Evolutionary conservation across 1,284 basidiomycete species (phyloP), one percentile per base, ranked within the genome.

Genomic region (Cryptococcus jaspeensis): DNA sequence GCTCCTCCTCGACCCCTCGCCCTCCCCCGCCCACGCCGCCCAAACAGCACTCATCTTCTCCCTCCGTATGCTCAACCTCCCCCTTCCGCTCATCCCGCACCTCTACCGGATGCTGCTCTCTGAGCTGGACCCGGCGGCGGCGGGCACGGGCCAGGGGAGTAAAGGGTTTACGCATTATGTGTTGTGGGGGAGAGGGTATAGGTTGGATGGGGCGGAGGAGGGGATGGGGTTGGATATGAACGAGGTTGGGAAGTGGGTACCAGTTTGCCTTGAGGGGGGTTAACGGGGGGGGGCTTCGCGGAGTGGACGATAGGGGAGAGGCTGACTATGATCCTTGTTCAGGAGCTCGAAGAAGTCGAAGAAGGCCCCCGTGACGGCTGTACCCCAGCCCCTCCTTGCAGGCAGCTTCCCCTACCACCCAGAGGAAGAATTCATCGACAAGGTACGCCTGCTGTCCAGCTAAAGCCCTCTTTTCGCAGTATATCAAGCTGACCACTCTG

Each of bases 11-110:
- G 5, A 73, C 78, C 23, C 50, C 75, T 22, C 60, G 45, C 23
- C 61, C 58, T 23, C 41, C 49, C 12, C 59, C 58, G 25, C 68
- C 67, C 18, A 49, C 65, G 62, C 81, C 13, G 58, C 70, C 4
- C 85, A 88, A 58, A 83, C 93, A 50, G 92, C 90, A 0, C 81
- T 94, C 20, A 81, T 95, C 13, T 80, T 96, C 64, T 89, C 87
- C 58, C 90, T 95, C 71, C 83, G 93, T 1, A 80, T 96, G 55
- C 83, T 94, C 67, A 97, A 96, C 74, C 92, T 97, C 84, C 93
- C 93, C 0, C 86, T 91, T 4, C 89, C 95, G 65, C 84, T 92
- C 41, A 83, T 93, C 18, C 88, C 91, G 12, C 92, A 90, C 1
- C 87, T 94, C 85, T 95, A 93, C 76, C 82, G 82, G 52, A 91